Evolutionary conservation across 2,329 filamentous ascomycete genomes (phyloP).

Genomic region (Aspergillus alliaceus): DNA sequence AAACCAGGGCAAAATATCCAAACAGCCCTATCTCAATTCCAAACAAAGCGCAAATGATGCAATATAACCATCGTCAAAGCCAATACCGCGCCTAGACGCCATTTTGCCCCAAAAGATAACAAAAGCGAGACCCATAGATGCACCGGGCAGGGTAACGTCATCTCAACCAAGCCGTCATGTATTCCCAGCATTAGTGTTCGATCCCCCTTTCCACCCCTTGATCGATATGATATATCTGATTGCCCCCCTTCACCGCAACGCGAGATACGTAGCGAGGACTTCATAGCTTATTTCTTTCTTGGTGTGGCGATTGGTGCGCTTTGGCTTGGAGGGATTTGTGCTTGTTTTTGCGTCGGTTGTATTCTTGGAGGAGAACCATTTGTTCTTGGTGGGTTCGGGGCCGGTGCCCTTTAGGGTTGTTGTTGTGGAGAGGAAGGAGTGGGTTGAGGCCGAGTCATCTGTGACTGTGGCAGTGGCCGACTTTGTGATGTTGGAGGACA

Average conservation of each 20-base stretch:
- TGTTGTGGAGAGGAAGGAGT: slow-evolving; percentile 24
- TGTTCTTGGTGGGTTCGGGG: slow-evolving; percentile 3
- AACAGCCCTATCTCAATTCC: no score
- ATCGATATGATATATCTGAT: background rate
- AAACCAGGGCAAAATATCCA: no score
- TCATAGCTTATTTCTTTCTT: slow-evolving; percentile 20
- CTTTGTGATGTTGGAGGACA: slow-evolving; percentile 4
- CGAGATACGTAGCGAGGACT: slow-evolving; percentile 23
- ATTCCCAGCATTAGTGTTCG: background rate
- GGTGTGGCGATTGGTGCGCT: background rate
- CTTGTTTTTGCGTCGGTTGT: no score
- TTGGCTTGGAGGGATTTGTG: background rate
- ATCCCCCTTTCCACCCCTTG: background rate
- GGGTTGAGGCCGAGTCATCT: slow-evolving; percentile 19
- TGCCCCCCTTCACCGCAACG: slow-evolving; percentile 18
- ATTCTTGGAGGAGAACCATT: slow-evolving; percentile 1
- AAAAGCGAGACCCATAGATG: background rate
- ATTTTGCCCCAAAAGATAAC: background rate
- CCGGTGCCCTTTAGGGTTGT: slow-evolving; percentile 25
- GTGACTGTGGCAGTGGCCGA: slow-evolving; percentile 5
- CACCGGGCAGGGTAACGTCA: background rate
- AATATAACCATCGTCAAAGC: background rate
- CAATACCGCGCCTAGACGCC: background rate
- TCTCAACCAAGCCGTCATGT: background rate
- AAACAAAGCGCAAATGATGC: background rate